A percentile compares a stretch with the other conserved stretches of the same genome.
Conservation (phyloP, 257 asterid genomes). For the Plectranthus barbatus region DNA sequence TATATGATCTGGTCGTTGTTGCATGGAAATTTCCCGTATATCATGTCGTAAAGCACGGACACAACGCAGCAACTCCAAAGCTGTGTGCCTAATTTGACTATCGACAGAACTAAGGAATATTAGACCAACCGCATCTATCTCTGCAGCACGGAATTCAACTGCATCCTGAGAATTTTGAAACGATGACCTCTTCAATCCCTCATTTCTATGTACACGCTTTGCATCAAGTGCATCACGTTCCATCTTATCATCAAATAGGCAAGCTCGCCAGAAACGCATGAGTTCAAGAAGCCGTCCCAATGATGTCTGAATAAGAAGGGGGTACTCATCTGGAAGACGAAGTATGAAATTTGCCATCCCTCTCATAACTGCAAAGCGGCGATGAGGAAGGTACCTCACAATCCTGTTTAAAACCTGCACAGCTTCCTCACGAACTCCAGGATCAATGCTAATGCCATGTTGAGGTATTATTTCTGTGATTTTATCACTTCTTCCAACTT, state of each 20-base stretch:
- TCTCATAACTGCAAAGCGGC: slow-evolving; percentile 96
- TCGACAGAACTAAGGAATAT: slow-evolving; percentile 95
- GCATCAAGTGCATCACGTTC: slow-evolving; percentile 47
- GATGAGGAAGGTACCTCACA: slow-evolving; percentile 87
- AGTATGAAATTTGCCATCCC: slow-evolving; percentile 91
- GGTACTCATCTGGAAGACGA: slow-evolving; percentile 97
- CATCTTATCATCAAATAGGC: slow-evolving; percentile 66
- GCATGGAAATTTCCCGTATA: slow-evolving; percentile 56
- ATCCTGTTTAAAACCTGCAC: slow-evolving; percentile 93
- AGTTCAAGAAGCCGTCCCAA: slow-evolving; percentile 95
- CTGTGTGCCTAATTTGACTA: slow-evolving; percentile 98
- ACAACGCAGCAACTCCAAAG: slow-evolving; percentile 90
- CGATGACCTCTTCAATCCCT: slow-evolving; percentile 82
- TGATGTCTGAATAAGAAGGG: slow-evolving; percentile 96
- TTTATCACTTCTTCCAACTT: slow-evolving; percentile 96
- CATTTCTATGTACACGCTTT: slow-evolving; percentile 78
- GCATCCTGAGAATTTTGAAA: slow-evolving; percentile 76
- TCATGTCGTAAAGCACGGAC: slow-evolving; percentile 90
- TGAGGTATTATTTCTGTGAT: slow-evolving; percentile 96
- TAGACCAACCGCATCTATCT: slow-evolving; percentile 98
- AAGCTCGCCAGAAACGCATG: slow-evolving; percentile 97
- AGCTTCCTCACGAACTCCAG: slow-evolving; percentile 98
- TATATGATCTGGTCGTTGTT: slow-evolving; percentile 50
- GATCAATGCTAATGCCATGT: slow-evolving; percentile 97
- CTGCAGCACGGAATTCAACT: slow-evolving; percentile 84